These are phyloP conservation scores for Spiraea crenata DNA, from an alignment of 331 rosid genomes.

Conservation along the genomic window DNA sequence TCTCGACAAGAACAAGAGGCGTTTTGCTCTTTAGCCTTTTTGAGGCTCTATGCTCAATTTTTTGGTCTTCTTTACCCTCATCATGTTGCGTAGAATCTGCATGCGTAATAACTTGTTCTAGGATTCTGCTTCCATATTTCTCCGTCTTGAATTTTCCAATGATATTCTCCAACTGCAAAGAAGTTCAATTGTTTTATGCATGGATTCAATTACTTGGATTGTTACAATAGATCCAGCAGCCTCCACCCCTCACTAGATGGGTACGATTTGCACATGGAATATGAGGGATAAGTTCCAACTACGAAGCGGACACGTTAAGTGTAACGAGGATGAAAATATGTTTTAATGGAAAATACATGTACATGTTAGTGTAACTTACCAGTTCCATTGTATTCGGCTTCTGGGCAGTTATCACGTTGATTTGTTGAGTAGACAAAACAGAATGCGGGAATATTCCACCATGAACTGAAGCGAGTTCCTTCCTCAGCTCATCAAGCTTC, in stretches of 20 bases:
- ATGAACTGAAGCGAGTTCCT: conserved; percentile 62
- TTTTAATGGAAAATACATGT: not conserved
- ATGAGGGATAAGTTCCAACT: not conserved
- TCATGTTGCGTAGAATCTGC: conserved; percentile 32
- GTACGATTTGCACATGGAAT: too few relatives aligned
- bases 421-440: conserved; percentile 75
- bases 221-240: too few relatives aligned
- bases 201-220: not conserved
- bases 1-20: conserved; percentile 57
- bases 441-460: conserved; percentile 93
- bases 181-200: not conserved
- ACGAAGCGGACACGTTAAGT: not conserved
- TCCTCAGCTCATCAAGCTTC: conserved; percentile 78
- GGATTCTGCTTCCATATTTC: conserved; percentile 72
- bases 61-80: conserved; percentile 35
- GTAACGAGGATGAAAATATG: not conserved
- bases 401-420: conserved; percentile 56
- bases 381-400: conserved; percentile 68
- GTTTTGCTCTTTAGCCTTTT: conserved; percentile 64
- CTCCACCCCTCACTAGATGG: too few relatives aligned
- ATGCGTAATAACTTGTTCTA: conserved; percentile 46
- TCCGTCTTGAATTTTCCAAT: conserved; percentile 74
- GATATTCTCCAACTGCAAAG: conserved; percentile 71
- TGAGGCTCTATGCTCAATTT: conserved; percentile 39
- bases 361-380: conserved; percentile 39